phyloP scores from a whole-genome alignment of 495 filamentous ascomycete genomes.

The Penicillium crystallinum region DNA sequence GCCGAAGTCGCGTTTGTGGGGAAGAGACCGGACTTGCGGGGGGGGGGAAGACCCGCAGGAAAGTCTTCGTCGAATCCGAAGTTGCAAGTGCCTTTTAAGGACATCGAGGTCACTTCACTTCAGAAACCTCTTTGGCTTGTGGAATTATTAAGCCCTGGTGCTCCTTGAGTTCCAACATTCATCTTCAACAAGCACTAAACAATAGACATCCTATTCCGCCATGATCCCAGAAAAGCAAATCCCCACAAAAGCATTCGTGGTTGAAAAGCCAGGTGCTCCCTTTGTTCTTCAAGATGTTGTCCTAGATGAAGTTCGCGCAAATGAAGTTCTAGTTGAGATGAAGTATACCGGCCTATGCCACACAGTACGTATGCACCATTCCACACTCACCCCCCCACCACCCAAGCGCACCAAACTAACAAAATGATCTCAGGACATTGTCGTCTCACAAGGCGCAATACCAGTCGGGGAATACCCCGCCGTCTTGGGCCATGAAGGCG shows the following conservation, averaged over 20 bases:
- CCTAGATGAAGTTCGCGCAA: conserved; percentile 22
- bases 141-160: background rate
- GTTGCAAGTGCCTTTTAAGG: background rate
- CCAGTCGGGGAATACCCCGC: conserved; percentile 31
- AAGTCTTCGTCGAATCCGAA: background rate
- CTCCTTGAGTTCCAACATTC: background rate
- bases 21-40: conserved; percentile 10
- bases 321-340: conserved; percentile 32
- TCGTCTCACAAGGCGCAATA: conserved; percentile 31
- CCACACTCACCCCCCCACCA: background rate
- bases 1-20: conserved; percentile 12
- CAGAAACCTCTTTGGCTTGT: background rate
- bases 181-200: background rate
- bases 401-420: background rate
- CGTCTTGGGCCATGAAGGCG: conserved; percentile 52
- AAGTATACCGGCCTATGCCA: conserved; percentile 33
- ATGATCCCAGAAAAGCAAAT: conserved; percentile 19
- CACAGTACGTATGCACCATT: conserved; percentile 17
- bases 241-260: conserved; percentile 26
- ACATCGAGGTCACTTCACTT: background rate
- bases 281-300: conserved; percentile 27
- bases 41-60: conserved; percentile 8
- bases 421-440: conserved; percentile 19
- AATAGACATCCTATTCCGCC: background rate
- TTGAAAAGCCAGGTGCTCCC: conserved; percentile 18